Percentiles rank a stretch among this genome's conserved stretches.
phyloP scores from a whole-genome alignment of 495 filamentous ascomycete species.

The Elasticomyces elasticus region DNA sequence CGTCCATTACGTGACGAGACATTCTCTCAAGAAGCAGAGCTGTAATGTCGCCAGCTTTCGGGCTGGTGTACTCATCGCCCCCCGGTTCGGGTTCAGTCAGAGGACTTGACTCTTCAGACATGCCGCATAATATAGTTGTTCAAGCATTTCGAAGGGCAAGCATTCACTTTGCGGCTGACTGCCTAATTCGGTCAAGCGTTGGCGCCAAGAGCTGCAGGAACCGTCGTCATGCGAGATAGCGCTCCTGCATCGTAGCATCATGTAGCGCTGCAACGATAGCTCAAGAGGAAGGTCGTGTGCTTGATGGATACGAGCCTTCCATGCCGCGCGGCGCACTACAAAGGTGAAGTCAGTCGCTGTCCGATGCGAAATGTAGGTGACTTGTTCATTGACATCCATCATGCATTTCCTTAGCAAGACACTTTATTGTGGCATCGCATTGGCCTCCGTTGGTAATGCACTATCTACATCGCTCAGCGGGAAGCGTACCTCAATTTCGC shows the following conservation, averaged over 20 bases:
- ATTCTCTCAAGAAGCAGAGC: neutral
- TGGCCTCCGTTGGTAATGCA: neutral
- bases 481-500: neutral
- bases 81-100: too few species aligned
- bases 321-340: neutral
- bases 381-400: neutral
- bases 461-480: slow-evolving; percentile 3
- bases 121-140: too few species aligned
- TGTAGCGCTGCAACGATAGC: neutral
- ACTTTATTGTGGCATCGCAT: neutral
- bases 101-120: too few species aligned
- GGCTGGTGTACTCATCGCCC: too few species aligned
- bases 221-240: neutral
- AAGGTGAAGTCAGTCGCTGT: neutral
- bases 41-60: neutral
- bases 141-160: too few species aligned
- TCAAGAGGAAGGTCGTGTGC: neutral
- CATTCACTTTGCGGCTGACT: too few species aligned
- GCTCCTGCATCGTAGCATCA: neutral
- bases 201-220: neutral
- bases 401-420: neutral
- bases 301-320: neutral
- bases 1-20: neutral
- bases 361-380: neutral
- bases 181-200: neutral